Evolutionary conservation across 768 basidiomycete species (phyloP).

Genomic region (Cyclocybe aegerita): DNA sequence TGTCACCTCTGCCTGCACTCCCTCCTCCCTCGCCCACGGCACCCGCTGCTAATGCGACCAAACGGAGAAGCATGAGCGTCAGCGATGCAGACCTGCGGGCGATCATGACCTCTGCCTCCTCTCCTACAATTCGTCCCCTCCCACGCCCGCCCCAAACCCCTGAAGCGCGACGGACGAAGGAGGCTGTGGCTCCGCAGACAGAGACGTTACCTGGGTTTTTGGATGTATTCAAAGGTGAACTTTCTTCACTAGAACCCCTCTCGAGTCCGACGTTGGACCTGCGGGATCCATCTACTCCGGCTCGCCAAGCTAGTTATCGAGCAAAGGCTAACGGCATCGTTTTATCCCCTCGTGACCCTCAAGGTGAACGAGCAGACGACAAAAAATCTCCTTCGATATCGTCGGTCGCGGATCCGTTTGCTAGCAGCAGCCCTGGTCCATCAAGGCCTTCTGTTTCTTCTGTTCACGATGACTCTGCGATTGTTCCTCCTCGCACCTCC

Average conservation of each 20-base stretch:
- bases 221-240: constrained; percentile 71
- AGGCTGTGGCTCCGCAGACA: constrained; percentile 27
- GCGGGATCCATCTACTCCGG: constrained; percentile 61
- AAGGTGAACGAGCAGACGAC: constrained; percentile 21
- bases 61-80: constrained; percentile 75
- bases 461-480: constrained; percentile 21
- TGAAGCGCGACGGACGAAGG: constrained; percentile 14
- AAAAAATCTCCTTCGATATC: constrained; percentile 10
- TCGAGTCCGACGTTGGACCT: constrained; percentile 56
- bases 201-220: constrained; percentile 58
- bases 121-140: constrained; percentile 27
- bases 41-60: constrained; percentile 33
- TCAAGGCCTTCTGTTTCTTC: neutral
- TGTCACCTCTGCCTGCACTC: constrained; percentile 34
- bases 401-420: constrained; percentile 5
- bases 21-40: constrained; percentile 26
- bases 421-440: constrained; percentile 9
- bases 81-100: constrained; percentile 61
- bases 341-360: constrained; percentile 20
- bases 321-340: constrained; percentile 32
- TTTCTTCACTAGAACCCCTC: constrained; percentile 63
- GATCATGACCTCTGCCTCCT: constrained; percentile 32
- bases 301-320: constrained; percentile 40
- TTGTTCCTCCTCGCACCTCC: constrained; percentile 49
- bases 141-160: constrained; percentile 20